phyloP scores from a whole-genome alignment of 176 grass and related monocot species.

The Bothriochloa decipiens region DNA sequence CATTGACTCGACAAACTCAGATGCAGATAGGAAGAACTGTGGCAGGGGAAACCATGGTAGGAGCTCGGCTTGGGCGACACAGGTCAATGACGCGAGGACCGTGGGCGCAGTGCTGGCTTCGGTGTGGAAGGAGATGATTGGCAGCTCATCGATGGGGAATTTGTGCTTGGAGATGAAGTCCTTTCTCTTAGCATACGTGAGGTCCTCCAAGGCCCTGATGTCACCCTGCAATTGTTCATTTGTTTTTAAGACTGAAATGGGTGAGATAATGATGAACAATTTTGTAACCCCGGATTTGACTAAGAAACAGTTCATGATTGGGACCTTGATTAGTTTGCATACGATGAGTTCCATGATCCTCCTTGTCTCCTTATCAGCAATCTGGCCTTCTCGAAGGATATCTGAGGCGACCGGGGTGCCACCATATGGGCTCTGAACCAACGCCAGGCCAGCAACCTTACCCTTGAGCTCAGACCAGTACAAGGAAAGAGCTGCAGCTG shows the following conservation, averaged over 20 bases:
- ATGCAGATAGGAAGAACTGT: conserved; percentile 46
- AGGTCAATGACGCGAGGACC: conserved; percentile 65
- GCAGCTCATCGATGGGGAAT: conserved; percentile 63
- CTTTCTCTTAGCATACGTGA: conserved; percentile 83
- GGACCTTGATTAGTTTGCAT: conserved; percentile 89
- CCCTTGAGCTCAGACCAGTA: conserved; percentile 85
- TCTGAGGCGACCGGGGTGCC: conserved; percentile 82
- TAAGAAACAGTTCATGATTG: background rate
- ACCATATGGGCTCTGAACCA: conserved; percentile 91
- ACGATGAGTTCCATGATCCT: conserved; percentile 84
- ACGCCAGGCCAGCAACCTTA: conserved; percentile 76
- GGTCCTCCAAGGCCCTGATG: conserved; percentile 87
- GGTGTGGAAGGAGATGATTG: conserved; percentile 88
- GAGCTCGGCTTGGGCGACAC: conserved; percentile 73
- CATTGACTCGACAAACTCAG: conserved; percentile 37
- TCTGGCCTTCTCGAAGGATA: conserved; percentile 83
- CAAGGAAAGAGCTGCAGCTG: conserved; percentile 72
- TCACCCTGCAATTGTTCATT: conserved; percentile 59
- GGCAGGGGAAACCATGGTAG: conserved; percentile 71
- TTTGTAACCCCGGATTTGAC: background rate
- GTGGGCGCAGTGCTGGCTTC: conserved; percentile 71
- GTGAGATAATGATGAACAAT: background rate
- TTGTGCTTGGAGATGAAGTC: conserved; percentile 83
- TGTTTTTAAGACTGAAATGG: conserved; percentile 24
- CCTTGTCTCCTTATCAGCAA: conserved; percentile 71